phyloP scores from a whole-genome alignment of 768 basidiomycete genomes.

The Boletellus ananas region DNA sequence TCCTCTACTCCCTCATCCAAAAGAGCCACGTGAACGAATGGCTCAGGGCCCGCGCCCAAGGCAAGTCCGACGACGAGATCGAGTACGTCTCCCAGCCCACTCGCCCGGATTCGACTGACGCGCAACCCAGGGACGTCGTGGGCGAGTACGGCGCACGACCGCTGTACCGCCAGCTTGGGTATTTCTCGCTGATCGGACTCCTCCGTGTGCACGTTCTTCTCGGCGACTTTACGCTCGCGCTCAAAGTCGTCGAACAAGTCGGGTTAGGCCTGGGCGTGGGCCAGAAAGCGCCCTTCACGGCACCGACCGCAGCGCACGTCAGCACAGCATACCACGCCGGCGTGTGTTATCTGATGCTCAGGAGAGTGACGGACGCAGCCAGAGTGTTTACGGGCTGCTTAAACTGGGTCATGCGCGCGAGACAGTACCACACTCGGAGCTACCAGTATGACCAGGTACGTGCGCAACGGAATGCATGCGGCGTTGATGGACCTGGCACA shows the following conservation, averaged over 20 bases:
- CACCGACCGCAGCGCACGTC: slow-evolving; percentile 96
- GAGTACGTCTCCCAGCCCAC: slow-evolving; percentile 47
- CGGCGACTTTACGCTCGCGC: slow-evolving; percentile 91
- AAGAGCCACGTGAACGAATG: slow-evolving; percentile 95
- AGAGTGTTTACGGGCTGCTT: slow-evolving; percentile 89
- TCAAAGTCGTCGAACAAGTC: slow-evolving; percentile 93
- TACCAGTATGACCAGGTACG: slow-evolving; percentile 93
- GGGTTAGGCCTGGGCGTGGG: slow-evolving; percentile 89
- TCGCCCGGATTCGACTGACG: not conserved
- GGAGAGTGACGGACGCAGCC: slow-evolving; percentile 93
- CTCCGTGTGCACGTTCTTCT: slow-evolving; percentile 93
- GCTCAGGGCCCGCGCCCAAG: slow-evolving; percentile 75
- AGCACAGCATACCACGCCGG: slow-evolving; percentile 94
- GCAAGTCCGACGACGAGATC: slow-evolving; percentile 79
- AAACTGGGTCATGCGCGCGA: slow-evolving; percentile 94
- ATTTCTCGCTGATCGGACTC: slow-evolving; percentile 94
- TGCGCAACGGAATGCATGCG: not conserved
- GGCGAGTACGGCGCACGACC: slow-evolving; percentile 91
- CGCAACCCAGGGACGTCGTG: slow-evolving; percentile 60
- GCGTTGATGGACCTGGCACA: slow-evolving; percentile 25
- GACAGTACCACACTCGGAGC: slow-evolving; percentile 93
- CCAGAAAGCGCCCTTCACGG: slow-evolving; percentile 89
- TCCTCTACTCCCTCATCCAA: slow-evolving; percentile 97
- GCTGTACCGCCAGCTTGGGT: slow-evolving; percentile 92
- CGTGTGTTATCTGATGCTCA: slow-evolving; percentile 94